Base-by-base conservation (phyloP, 1,139 yeast species). In the Candida glucosophila region DNA sequence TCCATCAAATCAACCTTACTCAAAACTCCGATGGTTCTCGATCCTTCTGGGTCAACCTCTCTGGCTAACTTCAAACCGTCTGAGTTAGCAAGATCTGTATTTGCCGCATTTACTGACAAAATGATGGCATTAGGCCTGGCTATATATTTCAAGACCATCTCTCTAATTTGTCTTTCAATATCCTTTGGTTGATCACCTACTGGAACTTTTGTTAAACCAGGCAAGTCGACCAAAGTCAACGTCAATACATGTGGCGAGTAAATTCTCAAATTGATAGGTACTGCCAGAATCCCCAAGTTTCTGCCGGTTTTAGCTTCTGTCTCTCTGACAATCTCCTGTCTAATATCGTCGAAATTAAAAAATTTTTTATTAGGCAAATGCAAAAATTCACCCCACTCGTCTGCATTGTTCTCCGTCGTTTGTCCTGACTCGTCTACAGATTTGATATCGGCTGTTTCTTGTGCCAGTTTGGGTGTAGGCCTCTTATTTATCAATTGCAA, bases 131-230 rank as follows among this genome's bases (percentile, higher is more conserved):
- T 90, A 32, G 97, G 97, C 52, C 86, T 88, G 19, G 95, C 77
- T 43, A 90, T 90, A 51, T 81, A 90, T 54, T 85, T 85, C 70
- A 90, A 67, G 32, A 90, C 67, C 97, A 90, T 90, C 37, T 88
- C 95, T 49, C 82, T 77, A 43, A 90, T 92, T 56, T 83, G 95
- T 38, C 73, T 77, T 63, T 90, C 99, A 39, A 90, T 90, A 54
- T 90, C 98, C 50, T 81, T 83, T 29, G 99, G 99, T 58, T 90
- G 99, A 54, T 90, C 98, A 24, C 99, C 99, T 26, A 90, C 97
- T n/a, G 99, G 98, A 21, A 92, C 98, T 55, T 90, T 90, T 16
- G 99, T 90, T 47, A 92, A 70, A 35, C 99, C 99, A 9, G 99
- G 99, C 43, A 90, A 69, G 65, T 90, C 99, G 22, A 90, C 98